Percentiles rank a stretch among this genome's conserved stretches.
Conservation (phyloP, 2,329 filamentous ascomycete species). For the Lachnellula cervina region DNA sequence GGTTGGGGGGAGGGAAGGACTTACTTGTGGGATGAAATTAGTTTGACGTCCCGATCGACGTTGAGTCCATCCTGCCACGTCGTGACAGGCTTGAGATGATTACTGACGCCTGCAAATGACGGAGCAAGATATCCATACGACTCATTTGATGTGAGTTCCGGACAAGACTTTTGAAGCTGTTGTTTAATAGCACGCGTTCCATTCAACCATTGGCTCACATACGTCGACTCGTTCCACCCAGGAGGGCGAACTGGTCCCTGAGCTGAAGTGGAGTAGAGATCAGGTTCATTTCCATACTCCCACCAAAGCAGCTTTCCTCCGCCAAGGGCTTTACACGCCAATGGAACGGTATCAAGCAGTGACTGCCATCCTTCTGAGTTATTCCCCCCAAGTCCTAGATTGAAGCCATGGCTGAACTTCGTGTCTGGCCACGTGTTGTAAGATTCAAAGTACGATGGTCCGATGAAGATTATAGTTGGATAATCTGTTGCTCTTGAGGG, state of each 20-base stretch:
- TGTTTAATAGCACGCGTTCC: constrained; percentile 46
- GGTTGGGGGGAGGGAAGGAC: constrained; percentile 13
- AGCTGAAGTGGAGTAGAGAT: constrained; percentile 50
- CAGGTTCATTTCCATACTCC: constrained; percentile 63
- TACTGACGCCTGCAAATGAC: constrained; percentile 49
- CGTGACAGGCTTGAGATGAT: constrained; percentile 45
- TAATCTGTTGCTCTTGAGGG: constrained; percentile 50
- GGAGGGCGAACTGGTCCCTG: constrained; percentile 48
- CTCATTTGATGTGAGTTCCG: constrained; percentile 38
- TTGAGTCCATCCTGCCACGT: constrained; percentile 52
- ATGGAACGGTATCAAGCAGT: constrained; percentile 48
- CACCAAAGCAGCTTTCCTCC: constrained; percentile 48
- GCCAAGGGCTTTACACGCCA: constrained; percentile 52
- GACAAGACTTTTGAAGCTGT: constrained; percentile 45
- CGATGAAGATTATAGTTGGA: constrained; percentile 55
- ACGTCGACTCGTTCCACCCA: constrained; percentile 49
- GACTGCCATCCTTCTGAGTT: constrained; percentile 46
- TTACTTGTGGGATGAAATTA: constrained; percentile 58
- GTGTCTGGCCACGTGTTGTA: constrained; percentile 52
- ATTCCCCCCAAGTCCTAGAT: constrained; percentile 48
- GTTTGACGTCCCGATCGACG: constrained; percentile 42
- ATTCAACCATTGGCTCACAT: constrained; percentile 54
- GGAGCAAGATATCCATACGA: constrained; percentile 52
- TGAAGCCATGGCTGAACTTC: constrained; percentile 59
- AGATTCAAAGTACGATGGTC: constrained; percentile 58